A percentile compares a stretch with the other conserved stretches of the same genome.
These are phyloP conservation scores for Zymoseptoria ardabiliae DNA, from an alignment of 2,329 filamentous ascomycete species.

Conservation along the genomic window DNA sequence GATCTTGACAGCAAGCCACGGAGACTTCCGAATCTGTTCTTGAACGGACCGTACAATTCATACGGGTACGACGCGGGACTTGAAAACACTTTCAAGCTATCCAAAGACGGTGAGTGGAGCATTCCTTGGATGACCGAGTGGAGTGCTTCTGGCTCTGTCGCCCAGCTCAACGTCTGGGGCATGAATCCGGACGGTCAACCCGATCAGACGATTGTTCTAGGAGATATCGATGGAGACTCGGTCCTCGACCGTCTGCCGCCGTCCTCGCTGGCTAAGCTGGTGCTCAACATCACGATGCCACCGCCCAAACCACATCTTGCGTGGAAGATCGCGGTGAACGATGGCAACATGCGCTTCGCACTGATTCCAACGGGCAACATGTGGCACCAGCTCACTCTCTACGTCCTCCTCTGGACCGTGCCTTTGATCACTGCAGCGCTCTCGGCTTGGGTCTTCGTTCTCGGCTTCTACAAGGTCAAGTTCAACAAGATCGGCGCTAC, in stretches of 20 bases:
- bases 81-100: slow-evolving; percentile 43
- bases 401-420: slow-evolving; percentile 45
- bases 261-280: slow-evolving; percentile 38
- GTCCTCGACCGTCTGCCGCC: slow-evolving; percentile 54
- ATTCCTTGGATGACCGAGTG: slow-evolving; percentile 55
- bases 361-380: slow-evolving; percentile 48
- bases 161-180: slow-evolving; percentile 58
- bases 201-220: slow-evolving; percentile 50
- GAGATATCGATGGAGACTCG: slow-evolving; percentile 53
- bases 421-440: slow-evolving; percentile 44
- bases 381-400: slow-evolving; percentile 46
- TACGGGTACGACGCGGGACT: slow-evolving; percentile 56
- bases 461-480: slow-evolving; percentile 55
- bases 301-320: slow-evolving; percentile 47
- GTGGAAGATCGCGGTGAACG: slow-evolving; percentile 48
- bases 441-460: slow-evolving; percentile 49
- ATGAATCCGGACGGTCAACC: slow-evolving; percentile 55
- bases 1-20: slow-evolving; percentile 40
- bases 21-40: slow-evolving; percentile 54
- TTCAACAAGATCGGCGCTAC: slow-evolving; percentile 47
- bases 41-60: slow-evolving; percentile 54
- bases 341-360: slow-evolving; percentile 44
- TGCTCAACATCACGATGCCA: slow-evolving; percentile 48
- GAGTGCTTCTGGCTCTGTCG: slow-evolving; percentile 41
- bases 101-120: slow-evolving; percentile 44